Conservation (phyloP, 2,329 filamentous ascomycete species). For the Aspergillus texensis region DNA sequence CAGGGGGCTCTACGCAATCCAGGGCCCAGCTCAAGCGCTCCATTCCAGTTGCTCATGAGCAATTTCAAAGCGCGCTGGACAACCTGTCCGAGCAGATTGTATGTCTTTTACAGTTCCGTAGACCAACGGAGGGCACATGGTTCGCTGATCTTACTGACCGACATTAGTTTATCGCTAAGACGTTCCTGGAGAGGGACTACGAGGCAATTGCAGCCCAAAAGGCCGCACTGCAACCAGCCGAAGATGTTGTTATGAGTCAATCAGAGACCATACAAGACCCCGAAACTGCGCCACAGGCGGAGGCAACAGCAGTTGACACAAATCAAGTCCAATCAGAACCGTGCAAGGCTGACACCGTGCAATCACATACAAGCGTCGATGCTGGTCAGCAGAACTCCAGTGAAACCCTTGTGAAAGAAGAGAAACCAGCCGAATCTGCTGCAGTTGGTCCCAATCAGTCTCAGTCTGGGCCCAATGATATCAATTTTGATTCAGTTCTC, state of each 20-base stretch:
- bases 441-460: constrained; percentile 25
- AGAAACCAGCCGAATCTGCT: constrained; percentile 24
- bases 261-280: constrained; percentile 18
- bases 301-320: constrained; percentile 23
- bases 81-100: constrained; percentile 47
- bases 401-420: constrained; percentile 25
- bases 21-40: constrained; percentile 40
- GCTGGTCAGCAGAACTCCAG: constrained; percentile 14
- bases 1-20: constrained; percentile 37
- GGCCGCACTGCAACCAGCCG: constrained; percentile 25
- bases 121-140: neutral
- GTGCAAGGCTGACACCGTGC: constrained; percentile 14
- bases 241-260: constrained; percentile 37
- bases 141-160: constrained; percentile 3
- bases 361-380: constrained; percentile 19
- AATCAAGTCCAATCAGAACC: constrained; percentile 23
- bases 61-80: constrained; percentile 45
- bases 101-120: constrained; percentile 20
- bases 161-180: constrained; percentile 46
- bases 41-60: constrained; percentile 41
- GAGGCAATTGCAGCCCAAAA: constrained; percentile 39
- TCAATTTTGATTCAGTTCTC: constrained; percentile 47
- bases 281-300: constrained; percentile 19
- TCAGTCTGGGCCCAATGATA: constrained; percentile 30
- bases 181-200: constrained; percentile 46